Conservation (phyloP, 2,329 filamentous ascomycete species). For the Colletotrichum agaves region DNA sequence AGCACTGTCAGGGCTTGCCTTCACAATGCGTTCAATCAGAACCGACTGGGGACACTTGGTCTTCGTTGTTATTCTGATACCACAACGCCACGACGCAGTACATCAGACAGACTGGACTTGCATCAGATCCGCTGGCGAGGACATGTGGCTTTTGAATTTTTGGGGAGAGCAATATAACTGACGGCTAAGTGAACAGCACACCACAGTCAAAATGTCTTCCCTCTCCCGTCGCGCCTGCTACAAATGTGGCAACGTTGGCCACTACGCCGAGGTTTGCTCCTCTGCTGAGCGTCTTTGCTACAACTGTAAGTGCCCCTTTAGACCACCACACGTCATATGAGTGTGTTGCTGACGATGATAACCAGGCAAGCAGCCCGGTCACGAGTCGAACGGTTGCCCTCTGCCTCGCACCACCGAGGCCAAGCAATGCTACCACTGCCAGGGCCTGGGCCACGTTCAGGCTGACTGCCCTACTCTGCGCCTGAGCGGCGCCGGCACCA, state of each 20-base stretch:
- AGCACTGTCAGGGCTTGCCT: no score
- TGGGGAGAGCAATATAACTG: constrained; percentile 39
- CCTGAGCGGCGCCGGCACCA: constrained; percentile 82
- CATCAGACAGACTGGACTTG: neutral
- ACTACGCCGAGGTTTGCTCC: constrained; percentile 91
- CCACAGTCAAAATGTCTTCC: constrained; percentile 73
- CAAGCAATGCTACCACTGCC: constrained; percentile 99
- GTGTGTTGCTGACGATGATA: constrained; percentile 10
- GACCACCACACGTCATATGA: no score
- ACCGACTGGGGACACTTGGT: no score
- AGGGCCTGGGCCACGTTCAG: constrained; percentile 97
- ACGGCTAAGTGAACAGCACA: constrained; percentile 10
- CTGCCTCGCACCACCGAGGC: constrained; percentile 96
- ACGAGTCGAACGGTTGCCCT: constrained; percentile 98
- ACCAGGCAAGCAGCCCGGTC: constrained; percentile 84
- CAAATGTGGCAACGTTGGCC: constrained; percentile 85
- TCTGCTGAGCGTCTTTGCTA: constrained; percentile 99
- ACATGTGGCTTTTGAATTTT: neutral
- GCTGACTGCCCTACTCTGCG: constrained; percentile 98
- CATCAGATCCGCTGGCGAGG: constrained; percentile 23
- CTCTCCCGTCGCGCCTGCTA: constrained; percentile 86
- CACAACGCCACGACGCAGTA: neutral
- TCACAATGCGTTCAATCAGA: no score
- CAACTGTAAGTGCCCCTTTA: constrained; percentile 73
- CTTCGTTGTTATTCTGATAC: neutral